Evolutionary conservation across 1,139 yeast genomes (phyloP).

Genomic region (Diutina siamensis): DNA sequence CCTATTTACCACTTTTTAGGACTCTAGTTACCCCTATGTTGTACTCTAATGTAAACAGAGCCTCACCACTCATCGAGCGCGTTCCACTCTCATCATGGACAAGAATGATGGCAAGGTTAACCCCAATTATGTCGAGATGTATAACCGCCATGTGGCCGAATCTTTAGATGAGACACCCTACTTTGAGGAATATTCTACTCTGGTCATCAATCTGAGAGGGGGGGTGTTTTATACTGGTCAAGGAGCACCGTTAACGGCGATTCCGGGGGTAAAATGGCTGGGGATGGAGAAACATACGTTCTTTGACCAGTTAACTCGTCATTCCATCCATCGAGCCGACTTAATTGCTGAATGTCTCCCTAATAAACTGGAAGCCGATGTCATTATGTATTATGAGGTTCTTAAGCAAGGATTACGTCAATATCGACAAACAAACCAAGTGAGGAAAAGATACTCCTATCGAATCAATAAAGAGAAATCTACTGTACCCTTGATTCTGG

Average conservation of each 20-base stretch:
- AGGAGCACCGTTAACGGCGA: not conserved
- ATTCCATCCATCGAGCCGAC: constrained; percentile 3
- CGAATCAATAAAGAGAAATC: not conserved
- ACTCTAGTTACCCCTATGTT: not conserved
- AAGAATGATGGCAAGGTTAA: constrained; percentile 11
- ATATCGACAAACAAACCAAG: not conserved
- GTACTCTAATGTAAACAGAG: too few relatives aligned
- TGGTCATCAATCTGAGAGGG: not conserved
- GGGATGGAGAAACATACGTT: not conserved
- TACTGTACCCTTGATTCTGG: not conserved
- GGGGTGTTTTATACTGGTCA: not conserved
- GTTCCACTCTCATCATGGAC: not conserved
- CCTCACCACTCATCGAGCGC: too few relatives aligned
- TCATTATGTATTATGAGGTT: not conserved
- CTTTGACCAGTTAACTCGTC: not conserved
- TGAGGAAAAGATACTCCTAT: not conserved
- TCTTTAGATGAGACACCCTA: constrained; percentile 7
- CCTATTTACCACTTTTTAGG: not conserved
- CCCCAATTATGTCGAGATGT: constrained; percentile 12
- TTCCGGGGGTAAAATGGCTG: not conserved
- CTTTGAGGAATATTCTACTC: not conserved
- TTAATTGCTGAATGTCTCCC: not conserved
- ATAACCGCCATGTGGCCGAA: constrained; percentile 10
- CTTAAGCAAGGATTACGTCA: not conserved
- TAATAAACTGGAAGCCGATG: not conserved